Evolutionary conservation across 495 filamentous ascomycete genomes (phyloP), one percentile per base, ranked within the genome.

Genomic region (Halenospora varia): DNA sequence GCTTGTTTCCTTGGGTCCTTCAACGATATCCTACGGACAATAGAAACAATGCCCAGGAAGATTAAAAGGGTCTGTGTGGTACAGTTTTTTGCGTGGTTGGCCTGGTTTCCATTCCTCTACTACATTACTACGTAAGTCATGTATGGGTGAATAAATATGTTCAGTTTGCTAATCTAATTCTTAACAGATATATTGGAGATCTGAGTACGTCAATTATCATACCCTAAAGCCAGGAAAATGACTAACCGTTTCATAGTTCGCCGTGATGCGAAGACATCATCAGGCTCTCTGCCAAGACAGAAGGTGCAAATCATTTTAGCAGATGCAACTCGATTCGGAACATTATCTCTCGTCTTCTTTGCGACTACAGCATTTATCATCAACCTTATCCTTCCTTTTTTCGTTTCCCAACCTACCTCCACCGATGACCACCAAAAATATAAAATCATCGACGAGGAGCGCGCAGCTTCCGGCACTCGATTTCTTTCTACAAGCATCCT

Each of bases 61-160:
- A 56, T 48, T n/a, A 10, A 22, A n/a, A 56, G 23, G 3, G 25
- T 60, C 6, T 60, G 51, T 23, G 10, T 25, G 11, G 39, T 55
- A 1, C 57, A 60, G 19, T 60, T 60, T 29, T 53, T 57, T 39
- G 20, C 51, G 8, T 60, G 57, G 57, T 23, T 60, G 23, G 51
- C 51, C 1, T 60, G 57, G 57, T 60, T 47, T 48, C 40, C 57
- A 11, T 60, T 55, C 25, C 23, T 60, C 6, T 55, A 41, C 19
- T 60, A 60, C 20, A 25, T 19, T 22, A 53, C 57, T 10, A 60
- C 40, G 57, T 60, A 60, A 25, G 57, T 55, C 18, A 10, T n/a
- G n/a, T n/a, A n/a, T n/a, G n/a, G n/a, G n/a, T n/a, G n/a, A n/a
- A n/a, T n/a, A n/a, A n/a, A n/a, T n/a, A n/a, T n/a, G n/a, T n/a